Evolutionary conservation across 371 early-diverging fungal genomes (phyloP), one percentile per base, ranked within the genome.

Genomic region (Lichtheimia hyalospora): DNA sequence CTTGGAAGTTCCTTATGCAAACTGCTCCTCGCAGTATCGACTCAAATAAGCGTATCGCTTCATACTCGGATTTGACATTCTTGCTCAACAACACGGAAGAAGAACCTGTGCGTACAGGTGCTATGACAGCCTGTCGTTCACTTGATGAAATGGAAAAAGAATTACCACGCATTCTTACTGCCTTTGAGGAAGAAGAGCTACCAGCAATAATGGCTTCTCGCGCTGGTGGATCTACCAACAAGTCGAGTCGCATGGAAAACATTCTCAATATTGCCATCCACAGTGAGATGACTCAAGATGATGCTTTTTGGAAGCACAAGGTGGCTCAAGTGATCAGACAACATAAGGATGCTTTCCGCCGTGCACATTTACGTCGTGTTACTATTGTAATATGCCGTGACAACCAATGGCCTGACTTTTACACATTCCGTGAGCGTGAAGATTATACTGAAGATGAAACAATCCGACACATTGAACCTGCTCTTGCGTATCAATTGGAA

Each of bases 391-490:
- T 96, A 61, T 85, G 90, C 69, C 91, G 93, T 57, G 75, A 82
- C 23, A 90, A 87, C 63, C 86, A 89, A 71, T 89, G 86, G 78
- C 96, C 95, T 5, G 91, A 92, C 44, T 95, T 95, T 77, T 96
- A 96, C 64, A 98, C 98, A 52, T 98, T 93, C 90, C 92, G 95
- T 72, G 96, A 95, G 70, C 85, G 85, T 58, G 72, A 82, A 55
- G 89, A 89, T 67, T 97, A 88, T 70, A 60, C 64, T 24, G 99
- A 98, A 78, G 98, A 98, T 71, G 82, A 87, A 61, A 91, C 95
- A 41, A 95, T 97, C 64, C 94, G 99, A 67, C 94, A 98, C 74
- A 92, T 97, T 62, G 99, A 98, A 78, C 99, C 99, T 28, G 96
- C 95, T 24, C 88, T 96, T 86, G 96, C 97, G n/a, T 95, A 96